Percentiles rank a stretch among this genome's conserved stretches.
Evolutionary conservation across 1,284 basidiomycete genomes (phyloP).

Genomic region (Boletus smithii): DNA sequence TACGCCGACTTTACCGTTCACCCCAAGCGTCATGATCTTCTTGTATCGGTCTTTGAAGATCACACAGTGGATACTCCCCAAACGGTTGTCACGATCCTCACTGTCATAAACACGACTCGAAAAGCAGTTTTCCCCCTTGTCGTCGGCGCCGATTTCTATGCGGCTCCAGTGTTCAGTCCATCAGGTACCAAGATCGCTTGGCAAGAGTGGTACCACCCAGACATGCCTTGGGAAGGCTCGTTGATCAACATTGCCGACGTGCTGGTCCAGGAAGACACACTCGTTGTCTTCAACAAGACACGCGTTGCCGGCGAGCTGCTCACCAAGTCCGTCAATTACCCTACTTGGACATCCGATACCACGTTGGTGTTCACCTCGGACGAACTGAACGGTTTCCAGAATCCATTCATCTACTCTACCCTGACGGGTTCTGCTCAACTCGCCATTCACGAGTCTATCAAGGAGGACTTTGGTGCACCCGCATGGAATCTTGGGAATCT

Average conservation of each 20-base stretch:
- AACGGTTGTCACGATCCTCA: constrained; percentile 49
- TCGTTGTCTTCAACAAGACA: constrained; percentile 28
- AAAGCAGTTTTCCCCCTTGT: constrained; percentile 33
- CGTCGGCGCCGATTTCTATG: constrained; percentile 56
- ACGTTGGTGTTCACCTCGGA: constrained; percentile 69
- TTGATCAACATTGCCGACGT: constrained; percentile 56
- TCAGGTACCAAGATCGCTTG: constrained; percentile 65
- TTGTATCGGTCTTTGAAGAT: constrained; percentile 49
- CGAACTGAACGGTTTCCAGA: constrained; percentile 52
- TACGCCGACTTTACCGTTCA: constrained; percentile 45
- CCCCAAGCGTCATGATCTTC: constrained; percentile 22
- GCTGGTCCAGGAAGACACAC: constrained; percentile 36
- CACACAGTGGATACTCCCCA: constrained; percentile 52
- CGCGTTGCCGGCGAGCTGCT: constrained; percentile 48
- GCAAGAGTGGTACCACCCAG: constrained; percentile 73
- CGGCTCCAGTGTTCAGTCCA: constrained; percentile 58
- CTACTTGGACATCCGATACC: constrained; percentile 57
- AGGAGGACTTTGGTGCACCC: constrained; percentile 58
- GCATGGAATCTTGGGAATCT: constrained; percentile 51
- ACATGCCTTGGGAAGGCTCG: constrained; percentile 81
- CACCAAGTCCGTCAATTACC: constrained; percentile 51
- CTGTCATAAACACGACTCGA: constrained; percentile 41
- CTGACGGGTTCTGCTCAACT: constrained; percentile 31
- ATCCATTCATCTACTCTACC: constrained; percentile 57
- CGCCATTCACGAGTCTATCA: constrained; percentile 43